Base-by-base conservation (phyloP, 73 alveolate genomes). In the Durusdinium trenchii region DNA sequence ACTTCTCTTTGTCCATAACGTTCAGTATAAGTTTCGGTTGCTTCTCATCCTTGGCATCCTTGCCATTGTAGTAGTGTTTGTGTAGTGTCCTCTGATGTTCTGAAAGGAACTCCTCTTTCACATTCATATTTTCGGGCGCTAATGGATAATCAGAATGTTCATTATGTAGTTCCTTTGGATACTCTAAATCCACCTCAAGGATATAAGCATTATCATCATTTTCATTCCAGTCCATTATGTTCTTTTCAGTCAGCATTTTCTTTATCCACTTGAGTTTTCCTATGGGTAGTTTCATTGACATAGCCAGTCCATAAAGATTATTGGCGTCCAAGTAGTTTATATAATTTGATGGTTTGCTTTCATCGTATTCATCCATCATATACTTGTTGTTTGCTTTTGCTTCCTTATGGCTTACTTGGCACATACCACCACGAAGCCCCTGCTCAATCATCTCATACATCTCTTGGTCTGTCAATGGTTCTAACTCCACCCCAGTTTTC, bases 401-500 rank as follows among this genome's bases (percentile, higher is more conserved):
- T 50, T 82, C 23, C 35, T 50, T 82, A 28, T 3, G 32, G 6
- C 40, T 32, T 3, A 35, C 28, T 47, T 82, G 93, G 0, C 51
- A 32, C 69, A 82, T 82, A 9, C 93, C 93, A 5, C 93, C 93
- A 3, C 93, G 0, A 3, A 82, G 20, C 20, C 93, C 93, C 3
- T 46, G 46, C 35, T 82, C 93, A 47, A 82, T 50, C 93, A 82
- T 82, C 35, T 82, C 71, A 82, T 48, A 82, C 73, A 82, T 47
- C 0, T 82, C 93, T 30, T 48, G 48, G 50, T 82, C 73, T 9
- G 46, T 35, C 5, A 26, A 38, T 5, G 28, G 6, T 40, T 82
- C 73, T 32, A 82, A 32, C 32, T 46, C 48, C 14, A 82, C 32
- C 26, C 93, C 93, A 40, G 93, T 82, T 5, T 12, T 50, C 0